Conservation (phyloP, 2,329 filamentous ascomycete species). For the Aspergillus ochraceus region DNA sequence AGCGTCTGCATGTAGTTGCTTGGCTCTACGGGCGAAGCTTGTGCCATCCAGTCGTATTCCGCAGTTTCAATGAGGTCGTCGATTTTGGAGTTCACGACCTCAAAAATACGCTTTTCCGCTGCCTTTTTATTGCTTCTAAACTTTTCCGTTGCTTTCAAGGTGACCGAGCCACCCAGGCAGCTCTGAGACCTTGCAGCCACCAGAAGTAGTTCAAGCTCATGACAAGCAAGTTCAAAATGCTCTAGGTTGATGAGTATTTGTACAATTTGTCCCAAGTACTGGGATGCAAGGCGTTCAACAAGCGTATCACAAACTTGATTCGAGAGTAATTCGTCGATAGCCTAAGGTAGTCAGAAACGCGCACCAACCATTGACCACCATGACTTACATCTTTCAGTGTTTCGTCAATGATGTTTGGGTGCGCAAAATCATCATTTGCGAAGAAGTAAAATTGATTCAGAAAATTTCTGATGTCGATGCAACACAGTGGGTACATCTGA, state of each 20-base stretch:
- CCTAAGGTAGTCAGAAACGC: slow-evolving; percentile 50
- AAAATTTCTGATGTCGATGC: slow-evolving; percentile 97
- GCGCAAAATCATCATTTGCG: slow-evolving; percentile 91
- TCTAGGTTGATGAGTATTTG: slow-evolving; percentile 98
- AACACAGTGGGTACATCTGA: slow-evolving; percentile 98
- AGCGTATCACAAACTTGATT: slow-evolving; percentile 88
- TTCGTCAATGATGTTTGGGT: slow-evolving; percentile 85
- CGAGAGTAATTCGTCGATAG: slow-evolving; percentile 90
- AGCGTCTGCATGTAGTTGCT: slow-evolving; percentile 95
- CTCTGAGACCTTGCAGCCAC: slow-evolving; percentile 81
- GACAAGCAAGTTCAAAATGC: slow-evolving; percentile 91
- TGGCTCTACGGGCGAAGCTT: slow-evolving; percentile 66
- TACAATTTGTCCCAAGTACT: slow-evolving; percentile 96
- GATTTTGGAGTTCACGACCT: slow-evolving; percentile 97
- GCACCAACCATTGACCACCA: too few species aligned
- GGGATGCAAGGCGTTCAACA: slow-evolving; percentile 82
- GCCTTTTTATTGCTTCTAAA: slow-evolving; percentile 92
- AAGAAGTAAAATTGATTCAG: slow-evolving; percentile 98
- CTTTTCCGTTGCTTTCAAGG: slow-evolving; percentile 77
- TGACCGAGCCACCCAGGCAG: slow-evolving; percentile 74
- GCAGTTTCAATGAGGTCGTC: slow-evolving; percentile 96
- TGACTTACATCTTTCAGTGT: slow-evolving; percentile 72
- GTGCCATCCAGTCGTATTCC: slow-evolving; percentile 85
- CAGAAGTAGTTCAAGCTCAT: slow-evolving; percentile 82
- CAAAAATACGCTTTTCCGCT: slow-evolving; percentile 96